Evolutionary conservation across 441 rosid species (phyloP).

Genomic region (Mallotus repandus): DNA sequence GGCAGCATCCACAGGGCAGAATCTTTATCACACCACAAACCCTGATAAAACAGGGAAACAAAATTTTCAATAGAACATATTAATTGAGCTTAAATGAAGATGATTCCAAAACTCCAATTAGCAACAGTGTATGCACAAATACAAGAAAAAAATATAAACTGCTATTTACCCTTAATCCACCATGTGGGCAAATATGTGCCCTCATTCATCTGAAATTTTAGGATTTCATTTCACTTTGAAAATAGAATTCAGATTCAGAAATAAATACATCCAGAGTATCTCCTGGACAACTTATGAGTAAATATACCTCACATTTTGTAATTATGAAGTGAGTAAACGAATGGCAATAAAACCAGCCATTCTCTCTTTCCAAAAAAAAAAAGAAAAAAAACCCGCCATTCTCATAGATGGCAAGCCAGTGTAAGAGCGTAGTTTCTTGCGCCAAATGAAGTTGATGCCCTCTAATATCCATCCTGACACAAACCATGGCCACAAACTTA

Average conservation of each 20-base stretch:
- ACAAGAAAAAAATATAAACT: background rate
- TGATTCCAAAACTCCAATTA: background rate
- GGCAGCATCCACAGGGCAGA: constrained; percentile 88
- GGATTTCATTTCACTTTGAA: constrained; percentile 5
- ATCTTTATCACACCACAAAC: constrained; percentile 84
- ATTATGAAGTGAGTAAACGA: background rate
- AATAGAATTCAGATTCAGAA: background rate
- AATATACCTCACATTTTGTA: background rate
- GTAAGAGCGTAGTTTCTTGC: background rate
- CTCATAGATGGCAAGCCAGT: background rate
- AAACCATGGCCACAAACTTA: background rate
- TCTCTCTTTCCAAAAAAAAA: too few relatives aligned
- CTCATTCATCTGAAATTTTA: background rate
- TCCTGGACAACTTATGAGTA: background rate
- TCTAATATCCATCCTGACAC: background rate
- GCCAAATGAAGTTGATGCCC: too few relatives aligned
- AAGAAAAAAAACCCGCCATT: too few relatives aligned
- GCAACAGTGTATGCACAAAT: background rate
- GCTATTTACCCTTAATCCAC: background rate
- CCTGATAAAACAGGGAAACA: constrained; percentile 41
- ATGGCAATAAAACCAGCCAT: background rate
- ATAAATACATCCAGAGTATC: background rate
- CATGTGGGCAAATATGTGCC: background rate
- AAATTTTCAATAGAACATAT: background rate
- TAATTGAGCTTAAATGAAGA: background rate